phyloP scores from a whole-genome alignment of 495 filamentous ascomycete species.

The Aspergillus ellipticus region DNA sequence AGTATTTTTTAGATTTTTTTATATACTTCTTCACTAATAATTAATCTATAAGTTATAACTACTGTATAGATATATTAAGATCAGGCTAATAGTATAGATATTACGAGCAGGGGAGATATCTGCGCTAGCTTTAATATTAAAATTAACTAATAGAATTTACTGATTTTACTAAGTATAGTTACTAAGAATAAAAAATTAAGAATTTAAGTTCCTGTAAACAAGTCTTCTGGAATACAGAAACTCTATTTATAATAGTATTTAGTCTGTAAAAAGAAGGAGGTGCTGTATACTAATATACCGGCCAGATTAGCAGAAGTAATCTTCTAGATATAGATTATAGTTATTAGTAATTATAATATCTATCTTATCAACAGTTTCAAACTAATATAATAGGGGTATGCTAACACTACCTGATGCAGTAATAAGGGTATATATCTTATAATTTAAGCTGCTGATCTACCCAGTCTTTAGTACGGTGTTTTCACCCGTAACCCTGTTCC shows the following conservation, averaged over 20 bases:
- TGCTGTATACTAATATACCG: constrained; percentile 1
- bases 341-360: constrained; percentile 1
- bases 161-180: not conserved
- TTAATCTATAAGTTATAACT: no score
- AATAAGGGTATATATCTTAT: not conserved
- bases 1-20: no score
- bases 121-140: not conserved
- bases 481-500: no score
- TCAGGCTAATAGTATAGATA: not conserved
- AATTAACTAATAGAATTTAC: constrained; percentile 2
- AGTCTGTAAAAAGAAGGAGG: not conserved
- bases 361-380: not conserved
- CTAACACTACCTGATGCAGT: not conserved
- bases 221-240: constrained; percentile 3
- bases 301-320: not conserved
- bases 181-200: constrained; percentile 1
- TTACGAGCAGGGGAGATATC: not conserved
- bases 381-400: constrained; percentile 2
- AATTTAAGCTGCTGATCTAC: not conserved
- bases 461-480: no score
- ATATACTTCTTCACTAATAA: no score
- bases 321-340: not conserved
- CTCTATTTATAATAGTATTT: not conserved
- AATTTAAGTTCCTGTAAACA: not conserved
- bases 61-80: not conserved